Percentiles rank a stretch among this genome's conserved stretches.
Conservation (phyloP, 2,329 filamentous ascomycete species). For the Tolypocladium paradoxum region DNA sequence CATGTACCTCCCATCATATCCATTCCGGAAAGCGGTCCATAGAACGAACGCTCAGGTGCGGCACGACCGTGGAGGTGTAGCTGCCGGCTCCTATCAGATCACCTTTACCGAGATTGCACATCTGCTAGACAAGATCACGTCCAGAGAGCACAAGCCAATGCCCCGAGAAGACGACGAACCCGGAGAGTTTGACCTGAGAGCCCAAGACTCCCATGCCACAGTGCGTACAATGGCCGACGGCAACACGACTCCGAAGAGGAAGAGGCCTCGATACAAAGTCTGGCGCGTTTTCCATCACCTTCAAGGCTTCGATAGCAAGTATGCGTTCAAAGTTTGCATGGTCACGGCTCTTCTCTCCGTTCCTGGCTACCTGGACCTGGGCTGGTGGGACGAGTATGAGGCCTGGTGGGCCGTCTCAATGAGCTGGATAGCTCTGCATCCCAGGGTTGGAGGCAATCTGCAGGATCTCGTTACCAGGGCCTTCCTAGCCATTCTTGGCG, state of each 20-base stretch:
- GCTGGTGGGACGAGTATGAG: slow-evolving; percentile 45
- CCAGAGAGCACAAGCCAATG: slow-evolving; percentile 23
- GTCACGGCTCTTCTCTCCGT: slow-evolving; percentile 40
- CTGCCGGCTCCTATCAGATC: slow-evolving; percentile 37
- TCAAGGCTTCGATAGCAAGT: slow-evolving; percentile 47
- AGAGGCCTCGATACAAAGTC: slow-evolving; percentile 31
- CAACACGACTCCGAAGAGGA: slow-evolving; percentile 20
- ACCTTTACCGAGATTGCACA: slow-evolving; percentile 33
- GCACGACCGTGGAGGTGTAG: slow-evolving; percentile 47
- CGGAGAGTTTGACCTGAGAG: background rate
- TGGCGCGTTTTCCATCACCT: slow-evolving; percentile 41
- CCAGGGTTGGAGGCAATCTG: slow-evolving; percentile 44
- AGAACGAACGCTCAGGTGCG: slow-evolving; percentile 45
- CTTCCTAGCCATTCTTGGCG: slow-evolving; percentile 37
- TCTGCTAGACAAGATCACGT: slow-evolving; percentile 32
- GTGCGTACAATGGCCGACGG: slow-evolving; percentile 28
- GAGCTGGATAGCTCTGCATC: slow-evolving; percentile 42
- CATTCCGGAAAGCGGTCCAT: slow-evolving; percentile 40
- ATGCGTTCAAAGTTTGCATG: slow-evolving; percentile 44
- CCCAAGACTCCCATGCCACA: slow-evolving; percentile 21
- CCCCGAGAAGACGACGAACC: slow-evolving; percentile 12
- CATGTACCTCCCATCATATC: slow-evolving; percentile 41
- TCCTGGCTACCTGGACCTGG: slow-evolving; percentile 37
- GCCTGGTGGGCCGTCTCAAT: slow-evolving; percentile 49
- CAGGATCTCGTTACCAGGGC: slow-evolving; percentile 44